Evolutionary conservation across 1,284 basidiomycete genomes (phyloP).

Genomic region (Rhodofomes roseus): DNA sequence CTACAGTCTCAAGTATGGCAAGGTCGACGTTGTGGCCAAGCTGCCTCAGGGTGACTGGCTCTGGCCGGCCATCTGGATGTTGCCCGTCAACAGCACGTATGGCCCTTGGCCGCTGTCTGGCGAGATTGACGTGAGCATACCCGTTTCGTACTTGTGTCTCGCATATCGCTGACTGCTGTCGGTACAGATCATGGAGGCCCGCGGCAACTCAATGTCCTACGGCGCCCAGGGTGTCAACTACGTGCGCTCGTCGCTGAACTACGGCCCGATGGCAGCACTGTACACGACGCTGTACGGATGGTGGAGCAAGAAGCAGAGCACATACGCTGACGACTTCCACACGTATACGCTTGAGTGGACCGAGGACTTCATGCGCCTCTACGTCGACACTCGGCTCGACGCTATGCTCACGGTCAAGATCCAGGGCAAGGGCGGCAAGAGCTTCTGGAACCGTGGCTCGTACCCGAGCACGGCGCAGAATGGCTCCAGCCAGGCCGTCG

Average conservation of each 20-base stretch:
- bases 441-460: constrained; percentile 34
- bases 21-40: constrained; percentile 61
- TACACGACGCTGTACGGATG: constrained; percentile 64
- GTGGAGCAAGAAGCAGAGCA: constrained; percentile 61
- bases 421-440: constrained; percentile 35
- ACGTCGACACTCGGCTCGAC: constrained; percentile 43
- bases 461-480: constrained; percentile 40
- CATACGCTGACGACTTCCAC: constrained; percentile 65
- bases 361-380: constrained; percentile 58
- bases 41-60: constrained; percentile 58
- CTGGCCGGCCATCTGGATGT: constrained; percentile 86
- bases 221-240: constrained; percentile 66
- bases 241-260: constrained; percentile 73
- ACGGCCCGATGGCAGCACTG: constrained; percentile 59
- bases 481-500: constrained; percentile 42
- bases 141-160: not conserved
- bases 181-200: constrained; percentile 63
- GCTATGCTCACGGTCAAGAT: constrained; percentile 43
- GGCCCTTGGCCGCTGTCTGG: constrained; percentile 74
- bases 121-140: constrained; percentile 60
- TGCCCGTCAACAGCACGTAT: constrained; percentile 66
- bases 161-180: not conserved
- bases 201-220: constrained; percentile 64
- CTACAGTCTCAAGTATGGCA: constrained; percentile 63
- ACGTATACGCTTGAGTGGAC: constrained; percentile 83